A percentile compares a stretch with the other conserved stretches of the same genome.
Conservation (phyloP, 192 early-diverging fungal species). For the Helicostylum pulchrum region DNA sequence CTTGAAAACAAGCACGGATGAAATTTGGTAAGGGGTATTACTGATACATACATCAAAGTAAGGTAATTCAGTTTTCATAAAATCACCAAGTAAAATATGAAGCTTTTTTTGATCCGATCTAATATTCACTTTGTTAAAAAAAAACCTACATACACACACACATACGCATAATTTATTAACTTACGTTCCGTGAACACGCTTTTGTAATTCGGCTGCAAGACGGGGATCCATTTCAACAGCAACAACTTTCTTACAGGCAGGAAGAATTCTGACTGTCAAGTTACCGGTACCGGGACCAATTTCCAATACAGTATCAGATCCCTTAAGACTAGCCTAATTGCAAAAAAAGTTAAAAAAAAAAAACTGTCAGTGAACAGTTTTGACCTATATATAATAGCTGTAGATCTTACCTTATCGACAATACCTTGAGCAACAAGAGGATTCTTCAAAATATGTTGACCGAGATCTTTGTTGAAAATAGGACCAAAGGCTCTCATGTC, state of each 20-base stretch:
- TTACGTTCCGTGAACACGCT: slow-evolving; percentile 94
- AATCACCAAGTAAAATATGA: slow-evolving; percentile 96
- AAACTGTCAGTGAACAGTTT: not conserved
- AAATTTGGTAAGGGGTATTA: slow-evolving; percentile 99
- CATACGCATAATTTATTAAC: slow-evolving; percentile 19
- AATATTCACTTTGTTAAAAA: not conserved
- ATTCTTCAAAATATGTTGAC: slow-evolving; percentile 99
- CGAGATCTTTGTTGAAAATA: slow-evolving; percentile 94
- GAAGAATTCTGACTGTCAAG: slow-evolving; percentile 91
- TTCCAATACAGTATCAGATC: slow-evolving; percentile 82
- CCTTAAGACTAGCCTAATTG: slow-evolving; percentile 45
- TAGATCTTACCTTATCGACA: slow-evolving; percentile 85
- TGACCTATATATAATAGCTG: not conserved
- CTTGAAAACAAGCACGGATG: slow-evolving; percentile 93
- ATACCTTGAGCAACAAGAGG: slow-evolving; percentile 94
- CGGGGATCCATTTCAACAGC: slow-evolving; percentile 97
- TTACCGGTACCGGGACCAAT: slow-evolving; percentile 99
- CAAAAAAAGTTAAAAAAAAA: not conserved
- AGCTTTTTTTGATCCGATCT: slow-evolving; percentile 79
- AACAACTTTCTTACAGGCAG: slow-evolving; percentile 88
- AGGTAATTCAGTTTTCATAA: slow-evolving; percentile 94
- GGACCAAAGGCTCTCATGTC: slow-evolving; percentile 71
- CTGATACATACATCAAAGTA: slow-evolving; percentile 98
- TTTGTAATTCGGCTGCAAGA: slow-evolving; percentile 92
- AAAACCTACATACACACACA: too few relatives aligned